phyloP scores from a whole-genome alignment of 129 eudicot species.

The Mikania micrantha region DNA sequence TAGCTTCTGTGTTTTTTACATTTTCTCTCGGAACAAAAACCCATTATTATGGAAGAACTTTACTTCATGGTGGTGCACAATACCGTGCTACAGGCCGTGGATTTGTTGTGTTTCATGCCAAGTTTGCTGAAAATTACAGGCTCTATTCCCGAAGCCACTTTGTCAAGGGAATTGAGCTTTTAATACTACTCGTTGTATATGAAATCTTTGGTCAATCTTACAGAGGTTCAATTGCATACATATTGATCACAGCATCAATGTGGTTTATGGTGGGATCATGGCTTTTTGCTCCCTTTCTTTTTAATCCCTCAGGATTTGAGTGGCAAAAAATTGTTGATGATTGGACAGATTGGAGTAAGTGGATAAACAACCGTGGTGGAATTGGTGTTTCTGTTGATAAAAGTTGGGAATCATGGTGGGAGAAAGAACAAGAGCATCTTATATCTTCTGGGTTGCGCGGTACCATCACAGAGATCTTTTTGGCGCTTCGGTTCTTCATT shows the following conservation, averaged over 20 bases:
- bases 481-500: slow-evolving; percentile 75
- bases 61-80: slow-evolving; percentile 97
- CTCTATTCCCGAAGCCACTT: slow-evolving; percentile 85
- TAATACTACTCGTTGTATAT: slow-evolving; percentile 79
- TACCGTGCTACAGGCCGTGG: slow-evolving; percentile 93
- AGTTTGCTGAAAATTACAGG: slow-evolving; percentile 88
- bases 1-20: slow-evolving; percentile 87
- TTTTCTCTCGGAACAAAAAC: slow-evolving; percentile 88
- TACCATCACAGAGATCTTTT: slow-evolving; percentile 53
- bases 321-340: slow-evolving; percentile 98
- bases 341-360: slow-evolving; percentile 92
- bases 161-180: slow-evolving; percentile 85
- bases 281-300: slow-evolving; percentile 94
- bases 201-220: slow-evolving; percentile 65
- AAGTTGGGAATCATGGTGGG: slow-evolving; percentile 99
- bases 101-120: slow-evolving; percentile 92
- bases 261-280: slow-evolving; percentile 95
- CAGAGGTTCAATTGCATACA: slow-evolving; percentile 59
- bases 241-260: slow-evolving; percentile 70
- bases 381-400: slow-evolving; percentile 88
- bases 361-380: slow-evolving; percentile 88
- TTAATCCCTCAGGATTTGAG: slow-evolving; percentile 96
- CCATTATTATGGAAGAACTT: slow-evolving; percentile 84
- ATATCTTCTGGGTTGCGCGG: slow-evolving; percentile 67
- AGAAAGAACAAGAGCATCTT: slow-evolving; percentile 84